Conservation (phyloP, 768 basidiomycete species). For the Termitomyces sp. region DNA sequence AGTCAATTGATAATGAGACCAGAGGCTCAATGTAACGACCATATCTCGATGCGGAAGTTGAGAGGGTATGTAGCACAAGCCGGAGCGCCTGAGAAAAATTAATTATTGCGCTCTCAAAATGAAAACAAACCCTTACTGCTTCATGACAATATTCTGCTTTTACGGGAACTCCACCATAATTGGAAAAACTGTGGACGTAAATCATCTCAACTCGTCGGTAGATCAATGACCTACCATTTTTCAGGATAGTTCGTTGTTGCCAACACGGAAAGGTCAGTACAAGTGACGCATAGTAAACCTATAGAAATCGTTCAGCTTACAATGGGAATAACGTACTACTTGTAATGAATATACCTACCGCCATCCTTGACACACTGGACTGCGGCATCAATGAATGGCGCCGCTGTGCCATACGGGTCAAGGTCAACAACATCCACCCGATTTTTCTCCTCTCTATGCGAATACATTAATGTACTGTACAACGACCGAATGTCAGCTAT, state of each 20-base stretch:
- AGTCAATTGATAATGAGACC: constrained; percentile 91
- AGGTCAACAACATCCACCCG: constrained; percentile 95
- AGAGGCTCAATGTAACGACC: constrained; percentile 89
- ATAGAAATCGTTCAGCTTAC: not conserved
- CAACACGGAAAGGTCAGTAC: constrained; percentile 92
- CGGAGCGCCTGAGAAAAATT: constrained; percentile 66
- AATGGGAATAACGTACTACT: not conserved
- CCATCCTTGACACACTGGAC: constrained; percentile 86
- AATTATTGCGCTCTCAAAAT: not conserved
- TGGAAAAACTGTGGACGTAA: constrained; percentile 50
- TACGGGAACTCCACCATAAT: constrained; percentile 88
- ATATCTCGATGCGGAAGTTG: constrained; percentile 86
- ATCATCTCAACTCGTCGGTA: not conserved
- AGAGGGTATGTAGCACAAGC: constrained; percentile 81
- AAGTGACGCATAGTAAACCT: constrained; percentile 94
- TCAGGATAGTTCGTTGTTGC: constrained; percentile 94
- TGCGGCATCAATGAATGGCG: constrained; percentile 94
- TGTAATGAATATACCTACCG: constrained; percentile 41
- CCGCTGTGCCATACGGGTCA: constrained; percentile 96
- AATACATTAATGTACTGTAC: constrained; percentile 82
- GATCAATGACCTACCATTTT: constrained; percentile 68
- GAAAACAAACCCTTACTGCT: constrained; percentile 47
- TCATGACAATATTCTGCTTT: constrained; percentile 97
- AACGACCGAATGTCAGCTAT: not conserved
- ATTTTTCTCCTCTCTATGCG: constrained; percentile 64